Percentiles rank a stretch among this genome's conserved stretches.
phyloP scores from a whole-genome alignment of 2,329 filamentous ascomycete genomes.

The Rutstroemia sydowiana region DNA sequence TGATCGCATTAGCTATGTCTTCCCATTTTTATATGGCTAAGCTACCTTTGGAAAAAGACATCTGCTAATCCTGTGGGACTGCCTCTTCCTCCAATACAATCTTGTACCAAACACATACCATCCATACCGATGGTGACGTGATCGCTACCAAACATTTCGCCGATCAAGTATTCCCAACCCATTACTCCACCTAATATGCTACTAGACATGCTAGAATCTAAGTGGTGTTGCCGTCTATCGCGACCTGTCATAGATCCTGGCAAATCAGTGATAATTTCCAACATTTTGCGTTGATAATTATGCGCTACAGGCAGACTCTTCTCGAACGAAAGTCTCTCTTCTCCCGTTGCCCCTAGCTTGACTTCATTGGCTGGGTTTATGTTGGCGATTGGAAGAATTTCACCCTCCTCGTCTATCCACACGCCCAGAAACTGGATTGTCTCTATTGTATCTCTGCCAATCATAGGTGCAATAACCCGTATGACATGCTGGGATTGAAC shows the following conservation, averaged over 20 bases:
- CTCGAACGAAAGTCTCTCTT: neutral
- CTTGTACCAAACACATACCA: slow-evolving; percentile 30
- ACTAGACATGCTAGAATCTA: slow-evolving; percentile 8
- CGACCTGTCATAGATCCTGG: slow-evolving; percentile 20
- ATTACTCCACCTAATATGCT: slow-evolving; percentile 22
- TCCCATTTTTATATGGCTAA: neutral
- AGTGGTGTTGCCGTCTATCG: slow-evolving; percentile 7
- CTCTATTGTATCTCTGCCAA: slow-evolving; percentile 13
- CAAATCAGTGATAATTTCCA: slow-evolving; percentile 30
- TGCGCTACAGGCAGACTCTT: neutral
- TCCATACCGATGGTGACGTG: slow-evolving; percentile 29
- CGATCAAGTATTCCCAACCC: slow-evolving; percentile 32
- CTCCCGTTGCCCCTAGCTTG: neutral
- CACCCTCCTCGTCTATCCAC: slow-evolving; percentile 21
- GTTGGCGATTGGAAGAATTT: slow-evolving; percentile 13
- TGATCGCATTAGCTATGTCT: slow-evolving; percentile 17
- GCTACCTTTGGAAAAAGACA: slow-evolving; percentile 25
- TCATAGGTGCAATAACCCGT: slow-evolving; percentile 25
- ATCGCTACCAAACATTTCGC: slow-evolving; percentile 32
- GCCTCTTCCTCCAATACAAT: slow-evolving; percentile 30
- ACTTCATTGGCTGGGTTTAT: neutral
- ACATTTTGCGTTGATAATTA: slow-evolving; percentile 15
- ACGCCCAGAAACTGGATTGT: slow-evolving; percentile 23
- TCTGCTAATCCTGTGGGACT: slow-evolving; percentile 22
- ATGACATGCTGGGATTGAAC: slow-evolving; percentile 14